Base-by-base conservation (phyloP, 208 protist genomes). In the Endotrypanum monterogeii region DNA sequence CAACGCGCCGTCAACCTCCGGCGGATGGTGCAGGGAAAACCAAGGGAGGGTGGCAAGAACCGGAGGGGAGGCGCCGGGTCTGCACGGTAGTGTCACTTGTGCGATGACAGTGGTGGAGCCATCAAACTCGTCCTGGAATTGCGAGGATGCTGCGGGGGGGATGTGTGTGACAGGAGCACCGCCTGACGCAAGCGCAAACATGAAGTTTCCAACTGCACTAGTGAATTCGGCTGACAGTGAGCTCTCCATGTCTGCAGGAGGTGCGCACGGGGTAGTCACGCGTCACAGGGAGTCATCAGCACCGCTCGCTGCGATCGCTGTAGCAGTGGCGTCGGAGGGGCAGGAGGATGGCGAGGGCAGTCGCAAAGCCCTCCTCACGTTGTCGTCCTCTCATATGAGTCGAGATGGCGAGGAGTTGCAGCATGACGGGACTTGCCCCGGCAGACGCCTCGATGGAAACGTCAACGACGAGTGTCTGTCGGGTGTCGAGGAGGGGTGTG, bases 351-450 rank as follows among this genome's bases (percentile, higher is more conserved):
- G 35, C 3, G 28, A 56, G 14, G 6, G 35, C 63, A 23, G 63
- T 30, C 68, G 46, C 41, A 55, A 58, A 54, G 74, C 75, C 0
- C 61, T 54, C 6, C 51, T 74, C 44, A 71, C 69, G 23, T 52
- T 74, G 69, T 58, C 55, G 51, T 67, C 75, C 18, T 76, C 63
- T 20, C 61, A 75, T 65, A 65, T 71, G 56, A 25, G 39, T 50
- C n/a, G 39, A 12, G 63, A 54, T 54, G 20, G 18, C n/a, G 25
- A 41, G 63, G 63, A 9, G 18, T 7, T 44, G 1, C 63, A 5
- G 39, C n/a, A 28, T 4, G 44, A 18, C 11, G 25, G 6, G 44
- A 28, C 12, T n/a, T 11, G 23, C 30, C 52, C 46, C 8, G 58
- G 18, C 35, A 5, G 6, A 16, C 8, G 2, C 14, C 20, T 14